Conservation (phyloP, 2,329 filamentous ascomycete genomes). For the Xylaria sp. region DNA sequence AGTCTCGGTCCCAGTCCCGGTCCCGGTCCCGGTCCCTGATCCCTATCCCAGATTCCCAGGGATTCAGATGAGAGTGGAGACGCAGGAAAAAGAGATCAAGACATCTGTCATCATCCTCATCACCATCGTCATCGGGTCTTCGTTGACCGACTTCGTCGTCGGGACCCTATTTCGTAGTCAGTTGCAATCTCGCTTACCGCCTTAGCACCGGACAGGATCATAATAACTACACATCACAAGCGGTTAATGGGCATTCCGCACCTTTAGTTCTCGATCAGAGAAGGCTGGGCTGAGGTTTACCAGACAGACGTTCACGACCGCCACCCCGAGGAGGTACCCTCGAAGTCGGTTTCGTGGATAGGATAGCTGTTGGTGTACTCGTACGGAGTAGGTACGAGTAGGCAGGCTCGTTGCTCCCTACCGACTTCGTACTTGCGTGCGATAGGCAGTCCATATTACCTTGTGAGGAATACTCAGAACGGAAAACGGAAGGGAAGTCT, state of each 20-base stretch:
- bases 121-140: constrained; percentile 9
- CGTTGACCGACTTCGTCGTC: constrained; percentile 17
- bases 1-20: too few species aligned
- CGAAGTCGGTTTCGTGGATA: constrained; percentile 15
- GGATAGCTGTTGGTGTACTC: neutral
- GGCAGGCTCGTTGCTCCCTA: neutral
- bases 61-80: neutral
- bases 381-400: too few species aligned
- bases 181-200: constrained; percentile 17
- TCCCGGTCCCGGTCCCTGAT: too few species aligned
- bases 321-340: constrained; percentile 14
- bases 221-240: constrained; percentile 5
- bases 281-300: constrained; percentile 7
- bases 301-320: constrained; percentile 9
- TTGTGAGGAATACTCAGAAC: too few species aligned
- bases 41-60: too few species aligned
- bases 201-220: constrained; percentile 8
- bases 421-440: too few species aligned
- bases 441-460: too few species aligned
- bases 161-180: neutral
- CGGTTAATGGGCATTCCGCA: neutral
- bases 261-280: neutral
- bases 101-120: neutral
- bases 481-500: too few species aligned
- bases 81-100: neutral